A percentile compares a stretch with the other conserved stretches of the same genome.
Conservation (phyloP, 2,329 filamentous ascomycete genomes). For the Ophiostoma quercus region DNA sequence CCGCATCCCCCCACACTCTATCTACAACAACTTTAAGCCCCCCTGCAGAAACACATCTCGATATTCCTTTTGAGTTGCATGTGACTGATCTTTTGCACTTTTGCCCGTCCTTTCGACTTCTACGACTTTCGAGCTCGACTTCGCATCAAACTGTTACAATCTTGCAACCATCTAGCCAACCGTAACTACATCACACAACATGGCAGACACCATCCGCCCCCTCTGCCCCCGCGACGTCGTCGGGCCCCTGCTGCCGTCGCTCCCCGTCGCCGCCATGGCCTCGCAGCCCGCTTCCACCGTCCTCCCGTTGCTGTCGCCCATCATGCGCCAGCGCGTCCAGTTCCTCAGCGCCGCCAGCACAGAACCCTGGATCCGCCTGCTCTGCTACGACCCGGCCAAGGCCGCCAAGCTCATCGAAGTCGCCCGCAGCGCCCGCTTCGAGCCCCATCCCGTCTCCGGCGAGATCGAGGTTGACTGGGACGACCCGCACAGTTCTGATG, state of each 20-base stretch:
- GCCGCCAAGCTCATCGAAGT: conserved; percentile 55
- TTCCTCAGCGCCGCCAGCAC: conserved; percentile 55
- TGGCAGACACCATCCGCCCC: conserved; percentile 34
- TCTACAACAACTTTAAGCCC: not conserved
- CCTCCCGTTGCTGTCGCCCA: conserved; percentile 58
- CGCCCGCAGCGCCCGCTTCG: conserved; percentile 58
- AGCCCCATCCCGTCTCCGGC: conserved; percentile 76
- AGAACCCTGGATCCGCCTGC: conserved; percentile 68
- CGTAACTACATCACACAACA: not conserved
- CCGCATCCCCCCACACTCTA: conserved; percentile 12
- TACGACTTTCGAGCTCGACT: too few species aligned
- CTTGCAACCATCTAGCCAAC: not conserved
- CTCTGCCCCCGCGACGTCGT: conserved; percentile 48
- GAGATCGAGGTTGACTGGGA: conserved; percentile 71
- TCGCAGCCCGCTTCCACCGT: conserved; percentile 52
- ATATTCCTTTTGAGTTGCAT: not conserved
- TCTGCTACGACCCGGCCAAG: conserved; percentile 61
- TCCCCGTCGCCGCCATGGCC: conserved; percentile 55
- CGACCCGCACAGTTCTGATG: conserved; percentile 40
- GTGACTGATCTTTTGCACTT: not conserved
- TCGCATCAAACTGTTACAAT: not conserved
- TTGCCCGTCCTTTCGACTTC: not conserved
- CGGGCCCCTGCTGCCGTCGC: conserved; percentile 53
- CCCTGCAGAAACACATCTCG: not conserved
- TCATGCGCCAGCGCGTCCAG: conserved; percentile 60